Percentiles rank a stretch among this genome's conserved stretches.
Evolutionary conservation across 139 green algal species (phyloP).

Genomic region (Coccomyxa sp.): DNA sequence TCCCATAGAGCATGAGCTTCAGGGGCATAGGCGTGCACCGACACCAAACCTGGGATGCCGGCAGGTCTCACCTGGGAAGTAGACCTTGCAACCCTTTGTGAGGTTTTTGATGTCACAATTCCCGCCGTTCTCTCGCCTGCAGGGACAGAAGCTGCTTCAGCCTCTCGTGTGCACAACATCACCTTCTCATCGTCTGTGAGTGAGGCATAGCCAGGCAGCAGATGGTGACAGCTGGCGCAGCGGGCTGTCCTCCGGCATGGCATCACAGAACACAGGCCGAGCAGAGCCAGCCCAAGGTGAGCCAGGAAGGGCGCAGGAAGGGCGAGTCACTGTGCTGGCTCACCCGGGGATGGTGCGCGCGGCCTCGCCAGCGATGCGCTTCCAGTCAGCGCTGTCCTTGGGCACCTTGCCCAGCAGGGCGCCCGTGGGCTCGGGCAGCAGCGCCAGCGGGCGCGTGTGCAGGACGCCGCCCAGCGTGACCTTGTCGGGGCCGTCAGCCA

Average conservation of each 20-base stretch:
- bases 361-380: conserved; percentile 42
- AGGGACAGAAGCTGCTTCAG: no score
- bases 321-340: conserved; percentile 10
- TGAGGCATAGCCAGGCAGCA: neutral
- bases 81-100: conserved; percentile 52
- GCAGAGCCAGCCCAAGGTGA: no score
- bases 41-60: no score
- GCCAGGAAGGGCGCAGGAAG: no score
- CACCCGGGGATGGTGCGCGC: conserved; percentile 70
- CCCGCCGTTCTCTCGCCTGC: conserved; percentile 54
- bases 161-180: no score
- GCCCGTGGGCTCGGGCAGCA: conserved; percentile 48
- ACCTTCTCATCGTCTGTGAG: no score
- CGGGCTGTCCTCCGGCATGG: neutral
- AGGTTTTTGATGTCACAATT: conserved; percentile 87
- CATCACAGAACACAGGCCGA: no score
- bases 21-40: no score
- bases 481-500: conserved; percentile 34
- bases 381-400: conserved; percentile 30
- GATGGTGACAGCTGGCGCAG: neutral
- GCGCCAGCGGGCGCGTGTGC: conserved; percentile 64
- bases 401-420: conserved; percentile 48
- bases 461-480: conserved; percentile 45
- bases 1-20: no score
- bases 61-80: no score